Conservation (phyloP, 352 stramenopile species). For the Globisporangium splendens region DNA sequence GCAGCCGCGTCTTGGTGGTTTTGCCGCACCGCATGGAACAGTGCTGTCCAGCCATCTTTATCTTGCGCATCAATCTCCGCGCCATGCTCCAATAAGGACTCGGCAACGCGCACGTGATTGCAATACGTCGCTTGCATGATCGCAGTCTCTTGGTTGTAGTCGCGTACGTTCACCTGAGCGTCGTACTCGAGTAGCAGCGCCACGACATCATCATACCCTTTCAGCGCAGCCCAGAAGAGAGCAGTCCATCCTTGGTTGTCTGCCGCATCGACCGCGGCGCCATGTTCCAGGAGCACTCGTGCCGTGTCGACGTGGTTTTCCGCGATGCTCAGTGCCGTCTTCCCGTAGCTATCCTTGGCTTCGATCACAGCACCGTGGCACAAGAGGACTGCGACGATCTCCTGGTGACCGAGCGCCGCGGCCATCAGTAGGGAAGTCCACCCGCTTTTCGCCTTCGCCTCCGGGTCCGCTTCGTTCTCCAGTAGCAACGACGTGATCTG, state of each 20-base stretch:
- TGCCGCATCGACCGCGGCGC: neutral
- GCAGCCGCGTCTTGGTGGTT: constrained; percentile 2
- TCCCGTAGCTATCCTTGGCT: neutral
- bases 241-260: constrained; percentile 11
- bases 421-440: constrained; percentile 6
- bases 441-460: neutral
- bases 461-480: neutral
- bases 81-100: constrained; percentile 1
- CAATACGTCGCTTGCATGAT: constrained; percentile 14
- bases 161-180: constrained; percentile 7
- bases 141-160: constrained; percentile 12
- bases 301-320: neutral
- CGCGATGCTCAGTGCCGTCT: constrained; percentile 2
- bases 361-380: neutral
- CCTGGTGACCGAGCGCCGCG: neutral
- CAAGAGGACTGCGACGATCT: neutral
- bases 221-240: constrained; percentile 6
- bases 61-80: constrained; percentile 9
- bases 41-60: constrained; percentile 11
- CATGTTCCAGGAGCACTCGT: constrained; percentile 1
- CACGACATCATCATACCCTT: constrained; percentile 1
- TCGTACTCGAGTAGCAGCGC: constrained; percentile 2
- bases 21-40: constrained; percentile 7
- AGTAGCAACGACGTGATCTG: constrained; percentile 22
- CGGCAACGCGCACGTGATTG: constrained; percentile 5